A percentile compares a stretch with the other conserved stretches of the same genome.
Evolutionary conservation across 306 rosid genomes (phyloP).

Genomic region (Prunus mongolica): DNA sequence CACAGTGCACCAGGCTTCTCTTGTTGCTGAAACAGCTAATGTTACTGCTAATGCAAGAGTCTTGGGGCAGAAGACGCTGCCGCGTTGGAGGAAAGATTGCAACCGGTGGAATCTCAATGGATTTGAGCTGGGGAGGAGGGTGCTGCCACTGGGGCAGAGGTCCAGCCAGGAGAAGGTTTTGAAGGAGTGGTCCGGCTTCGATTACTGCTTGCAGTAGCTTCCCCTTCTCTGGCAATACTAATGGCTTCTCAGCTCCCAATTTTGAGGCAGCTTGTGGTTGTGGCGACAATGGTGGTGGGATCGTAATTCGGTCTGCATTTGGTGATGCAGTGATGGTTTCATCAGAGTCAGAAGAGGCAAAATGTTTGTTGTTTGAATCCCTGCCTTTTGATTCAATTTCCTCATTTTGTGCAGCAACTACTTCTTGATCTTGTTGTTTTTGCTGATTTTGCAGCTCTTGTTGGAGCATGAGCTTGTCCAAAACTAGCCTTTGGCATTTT

Average conservation of each 20-base stretch:
- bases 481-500: slow-evolving; percentile 51
- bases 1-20: slow-evolving; percentile 35
- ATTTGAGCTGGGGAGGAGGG: slow-evolving; percentile 72
- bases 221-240: slow-evolving; percentile 67
- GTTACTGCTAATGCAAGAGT: slow-evolving; percentile 12
- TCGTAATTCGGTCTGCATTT: slow-evolving; percentile 21
- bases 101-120: slow-evolving; percentile 72
- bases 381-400: slow-evolving; percentile 29
- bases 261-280: slow-evolving; percentile 24
- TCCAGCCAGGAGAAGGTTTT: slow-evolving; percentile 78
- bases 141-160: slow-evolving; percentile 91
- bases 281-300: slow-evolving; percentile 18
- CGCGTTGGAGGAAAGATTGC: slow-evolving; percentile 38
- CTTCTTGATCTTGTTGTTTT: background rate
- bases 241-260: slow-evolving; percentile 42
- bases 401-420: slow-evolving; percentile 25
- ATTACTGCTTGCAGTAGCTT: slow-evolving; percentile 73
- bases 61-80: slow-evolving; percentile 10
- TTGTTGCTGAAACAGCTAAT: slow-evolving; percentile 26
- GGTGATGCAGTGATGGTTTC: slow-evolving; percentile 41
- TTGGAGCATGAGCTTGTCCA: slow-evolving; percentile 46
- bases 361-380: slow-evolving; percentile 24
- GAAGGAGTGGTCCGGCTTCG: slow-evolving; percentile 87
- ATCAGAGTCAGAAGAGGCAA: slow-evolving; percentile 42
- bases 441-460: slow-evolving; percentile 31